A percentile compares a stretch with the other conserved stretches of the same genome.
phyloP scores from a whole-genome alignment of 2,329 filamentous ascomycete species.

The Cucurbitaria berberidis region DNA sequence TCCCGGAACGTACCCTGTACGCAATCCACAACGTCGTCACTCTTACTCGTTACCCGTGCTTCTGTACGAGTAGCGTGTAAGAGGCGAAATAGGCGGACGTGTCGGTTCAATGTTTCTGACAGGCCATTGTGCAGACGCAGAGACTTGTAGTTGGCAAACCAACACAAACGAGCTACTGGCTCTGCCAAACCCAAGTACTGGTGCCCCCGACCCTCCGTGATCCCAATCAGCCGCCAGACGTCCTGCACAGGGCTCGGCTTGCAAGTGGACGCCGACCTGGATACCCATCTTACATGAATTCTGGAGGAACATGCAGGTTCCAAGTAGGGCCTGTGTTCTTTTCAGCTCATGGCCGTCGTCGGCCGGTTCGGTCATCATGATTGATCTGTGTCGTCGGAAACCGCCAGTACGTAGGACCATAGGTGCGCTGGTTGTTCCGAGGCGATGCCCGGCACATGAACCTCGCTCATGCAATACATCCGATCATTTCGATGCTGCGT shows the following conservation, averaged over 20 bases:
- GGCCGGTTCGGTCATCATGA: background rate
- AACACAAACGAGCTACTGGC: background rate
- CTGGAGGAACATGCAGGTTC: background rate
- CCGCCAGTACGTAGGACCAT: background rate
- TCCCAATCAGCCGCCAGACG: background rate
- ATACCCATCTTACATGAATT: background rate
- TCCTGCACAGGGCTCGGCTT: background rate
- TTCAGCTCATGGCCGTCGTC: background rate
- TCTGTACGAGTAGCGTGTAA: background rate
- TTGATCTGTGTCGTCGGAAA: background rate
- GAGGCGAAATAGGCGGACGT: background rate
- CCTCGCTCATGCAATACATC: background rate
- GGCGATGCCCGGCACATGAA: background rate
- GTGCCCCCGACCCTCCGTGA: background rate
- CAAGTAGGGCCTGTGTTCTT: background rate
- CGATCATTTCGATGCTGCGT: background rate
- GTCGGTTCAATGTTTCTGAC: background rate
- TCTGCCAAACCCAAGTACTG: background rate
- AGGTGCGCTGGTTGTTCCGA: background rate
- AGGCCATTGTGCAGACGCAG: background rate
- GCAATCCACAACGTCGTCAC: background rate
- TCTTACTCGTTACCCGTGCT: background rate
- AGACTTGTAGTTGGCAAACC: background rate
- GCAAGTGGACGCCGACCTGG: background rate
- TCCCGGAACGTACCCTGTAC: background rate